Evolutionary conservation across 352 stramenopile species (phyloP).

Genomic region (Elongisporangium undulatum): DNA sequence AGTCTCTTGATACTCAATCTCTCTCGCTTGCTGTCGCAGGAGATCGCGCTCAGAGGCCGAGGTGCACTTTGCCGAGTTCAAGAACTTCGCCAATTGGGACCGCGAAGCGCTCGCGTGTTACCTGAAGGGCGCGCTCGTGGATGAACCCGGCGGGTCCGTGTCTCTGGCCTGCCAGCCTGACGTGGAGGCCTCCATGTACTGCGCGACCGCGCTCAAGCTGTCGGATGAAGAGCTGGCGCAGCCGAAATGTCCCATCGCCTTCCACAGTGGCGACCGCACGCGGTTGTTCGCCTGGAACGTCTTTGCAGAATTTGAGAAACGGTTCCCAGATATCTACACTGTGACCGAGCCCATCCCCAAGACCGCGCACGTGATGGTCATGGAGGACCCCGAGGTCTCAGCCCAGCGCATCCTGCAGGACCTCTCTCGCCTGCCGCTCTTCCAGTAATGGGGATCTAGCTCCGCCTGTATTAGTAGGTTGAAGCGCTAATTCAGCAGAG

Average conservation of each 20-base stretch:
- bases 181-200: conserved; percentile 28
- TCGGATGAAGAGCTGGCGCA: conserved; percentile 10
- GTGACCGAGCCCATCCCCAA: conserved; percentile 13
- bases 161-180: conserved; percentile 17
- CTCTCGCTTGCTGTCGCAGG: neutral
- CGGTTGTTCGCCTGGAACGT: conserved; percentile 18
- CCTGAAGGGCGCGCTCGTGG: conserved; percentile 5
- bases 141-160: conserved; percentile 6
- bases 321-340: conserved; percentile 22
- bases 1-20: neutral
- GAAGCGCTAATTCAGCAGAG: neutral
- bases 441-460: neutral
- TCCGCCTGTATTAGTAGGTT: conserved; percentile 1
- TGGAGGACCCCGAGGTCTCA: conserved; percentile 33
- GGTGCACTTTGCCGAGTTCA: conserved; percentile 19
- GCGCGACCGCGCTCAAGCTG: conserved; percentile 8
- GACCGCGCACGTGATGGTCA: conserved; percentile 29
- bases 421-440: conserved; percentile 13
- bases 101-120: conserved; percentile 23
- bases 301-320: conserved; percentile 14
- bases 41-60: conserved; percentile 6
- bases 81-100: conserved; percentile 36
- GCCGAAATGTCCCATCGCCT: conserved; percentile 20
- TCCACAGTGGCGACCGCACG: conserved; percentile 26
- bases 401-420: conserved; percentile 23